These are phyloP conservation scores for Curvularia lunata DNA, from an alignment of 2,329 filamentous ascomycete species.

Conservation along the genomic window DNA sequence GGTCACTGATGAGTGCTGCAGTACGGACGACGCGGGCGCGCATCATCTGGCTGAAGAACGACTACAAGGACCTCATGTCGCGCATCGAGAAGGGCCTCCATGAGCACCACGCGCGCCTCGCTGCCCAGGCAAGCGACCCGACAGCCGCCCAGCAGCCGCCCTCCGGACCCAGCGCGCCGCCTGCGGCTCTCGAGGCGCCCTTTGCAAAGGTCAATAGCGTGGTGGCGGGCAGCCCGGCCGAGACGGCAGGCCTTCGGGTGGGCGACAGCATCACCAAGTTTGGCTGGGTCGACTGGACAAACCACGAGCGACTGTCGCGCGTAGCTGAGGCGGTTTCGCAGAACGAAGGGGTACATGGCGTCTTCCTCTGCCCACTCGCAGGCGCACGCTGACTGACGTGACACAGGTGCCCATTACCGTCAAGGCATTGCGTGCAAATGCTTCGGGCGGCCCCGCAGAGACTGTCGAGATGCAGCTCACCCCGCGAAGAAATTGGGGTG, in stretches of 20 bases:
- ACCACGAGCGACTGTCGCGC: slow-evolving; percentile 84
- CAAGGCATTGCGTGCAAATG: slow-evolving; percentile 61
- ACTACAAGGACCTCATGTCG: slow-evolving; percentile 88
- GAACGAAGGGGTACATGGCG: slow-evolving; percentile 79
- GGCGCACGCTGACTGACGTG: slow-evolving; percentile 31
- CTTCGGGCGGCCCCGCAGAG: slow-evolving; percentile 43
- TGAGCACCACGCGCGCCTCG: slow-evolving; percentile 79
- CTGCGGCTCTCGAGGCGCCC: slow-evolving; percentile 60
- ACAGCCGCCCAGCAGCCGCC: slow-evolving; percentile 28
- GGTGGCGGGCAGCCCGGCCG: slow-evolving; percentile 77
- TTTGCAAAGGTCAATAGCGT: slow-evolving; percentile 94
- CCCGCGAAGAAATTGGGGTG: slow-evolving; percentile 85
- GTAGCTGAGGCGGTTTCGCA: slow-evolving; percentile 89
- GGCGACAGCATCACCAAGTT: slow-evolving; percentile 86
- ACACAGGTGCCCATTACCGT: slow-evolving; percentile 72
- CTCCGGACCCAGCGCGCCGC: slow-evolving; percentile 31
- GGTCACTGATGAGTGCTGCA: slow-evolving; percentile 50
- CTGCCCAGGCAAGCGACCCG: slow-evolving; percentile 52
- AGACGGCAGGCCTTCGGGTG: slow-evolving; percentile 76
- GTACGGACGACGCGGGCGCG: slow-evolving; percentile 91
- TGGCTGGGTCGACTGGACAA: slow-evolving; percentile 80
- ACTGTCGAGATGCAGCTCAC: slow-evolving; percentile 74
- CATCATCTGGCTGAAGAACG: slow-evolving; percentile 88
- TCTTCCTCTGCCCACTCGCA: background rate
- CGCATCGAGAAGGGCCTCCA: slow-evolving; percentile 86